phyloP scores from a whole-genome alignment of 176 grass and related monocot species.

The Rhynchospora pubera region DNA sequence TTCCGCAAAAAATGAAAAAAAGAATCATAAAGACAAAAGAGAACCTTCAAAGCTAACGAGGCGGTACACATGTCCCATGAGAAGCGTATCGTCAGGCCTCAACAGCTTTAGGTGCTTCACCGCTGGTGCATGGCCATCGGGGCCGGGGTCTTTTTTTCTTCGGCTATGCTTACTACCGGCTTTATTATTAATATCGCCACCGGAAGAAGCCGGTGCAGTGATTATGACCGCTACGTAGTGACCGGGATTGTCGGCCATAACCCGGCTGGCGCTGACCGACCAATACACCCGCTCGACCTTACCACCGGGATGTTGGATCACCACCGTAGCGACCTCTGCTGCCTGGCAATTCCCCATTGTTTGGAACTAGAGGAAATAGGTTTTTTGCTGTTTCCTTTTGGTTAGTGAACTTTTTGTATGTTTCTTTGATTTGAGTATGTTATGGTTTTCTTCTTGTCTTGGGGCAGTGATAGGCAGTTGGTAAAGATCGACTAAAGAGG shows the following conservation, averaged over 20 bases:
- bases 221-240: slow-evolving; percentile 68
- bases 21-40: not conserved
- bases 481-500: no score
- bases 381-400: not conserved
- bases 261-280: slow-evolving; percentile 35
- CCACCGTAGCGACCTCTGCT: slow-evolving; percentile 51
- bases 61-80: slow-evolving; percentile 76
- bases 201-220: slow-evolving; percentile 24
- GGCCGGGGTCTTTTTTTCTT: not conserved
- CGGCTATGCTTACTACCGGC: not conserved
- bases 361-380: not conserved
- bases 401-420: not conserved
- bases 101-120: slow-evolving; percentile 88
- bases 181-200: not conserved
- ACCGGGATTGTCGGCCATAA: slow-evolving; percentile 64
- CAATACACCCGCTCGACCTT: slow-evolving; percentile 58
- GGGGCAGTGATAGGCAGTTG: not conserved
- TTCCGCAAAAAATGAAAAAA: not conserved
- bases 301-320: slow-evolving; percentile 67
- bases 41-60: slow-evolving; percentile 87
- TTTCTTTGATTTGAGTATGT: not conserved
- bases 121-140: slow-evolving; percentile 14
- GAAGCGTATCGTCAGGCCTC: slow-evolving; percentile 58
- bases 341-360: slow-evolving; percentile 81
- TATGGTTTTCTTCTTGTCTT: not conserved